A percentile compares a stretch with the other conserved stretches of the same genome.
Conservation (phyloP, 2,329 filamentous ascomycete species). For the Pseudovirgaria hyperparasitica region DNA sequence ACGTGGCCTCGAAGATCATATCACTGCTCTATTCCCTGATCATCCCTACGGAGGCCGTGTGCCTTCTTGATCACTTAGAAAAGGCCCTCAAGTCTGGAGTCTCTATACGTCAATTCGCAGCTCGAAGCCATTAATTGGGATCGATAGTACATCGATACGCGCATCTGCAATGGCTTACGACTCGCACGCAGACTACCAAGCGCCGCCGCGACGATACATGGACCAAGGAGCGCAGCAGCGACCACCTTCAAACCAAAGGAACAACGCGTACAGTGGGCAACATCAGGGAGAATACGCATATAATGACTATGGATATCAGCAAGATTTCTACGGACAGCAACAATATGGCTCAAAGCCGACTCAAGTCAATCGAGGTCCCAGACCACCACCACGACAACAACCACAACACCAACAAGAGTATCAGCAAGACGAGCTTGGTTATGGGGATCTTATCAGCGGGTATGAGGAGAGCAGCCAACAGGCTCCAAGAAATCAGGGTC, state of each 20-base stretch:
- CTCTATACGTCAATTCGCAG: too few species aligned
- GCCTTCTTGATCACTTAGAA: too few species aligned
- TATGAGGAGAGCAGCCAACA: conserved; percentile 10
- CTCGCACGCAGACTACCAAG: conserved; percentile 20
- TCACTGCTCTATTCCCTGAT: too few species aligned
- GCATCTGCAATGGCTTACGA: conserved; percentile 25
- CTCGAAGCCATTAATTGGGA: too few species aligned
- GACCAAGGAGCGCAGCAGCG: conserved; percentile 14
- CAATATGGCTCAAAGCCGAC: conserved; percentile 16
- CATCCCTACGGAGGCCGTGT: too few species aligned
- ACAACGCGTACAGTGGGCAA: conserved; percentile 20
- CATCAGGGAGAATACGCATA: conserved; percentile 20
- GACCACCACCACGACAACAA: conserved; percentile 3
- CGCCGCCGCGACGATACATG: conserved; percentile 21
- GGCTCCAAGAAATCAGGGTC: conserved; percentile 6
- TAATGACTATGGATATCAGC: conserved; percentile 21
- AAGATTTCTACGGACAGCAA: conserved; percentile 10
- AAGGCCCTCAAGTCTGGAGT: too few species aligned
- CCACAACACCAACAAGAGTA: too few species aligned
- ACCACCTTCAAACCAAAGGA: conserved; percentile 15
- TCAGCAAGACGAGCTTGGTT: conserved; percentile 11
- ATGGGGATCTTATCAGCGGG: conserved; percentile 12
- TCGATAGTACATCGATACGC: too few species aligned
- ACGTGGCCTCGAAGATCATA: too few species aligned
- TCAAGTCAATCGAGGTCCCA: conserved; percentile 6